Conservation (phyloP, 352 stramenopile genomes). For the Pythium aphanidermatum region DNA sequence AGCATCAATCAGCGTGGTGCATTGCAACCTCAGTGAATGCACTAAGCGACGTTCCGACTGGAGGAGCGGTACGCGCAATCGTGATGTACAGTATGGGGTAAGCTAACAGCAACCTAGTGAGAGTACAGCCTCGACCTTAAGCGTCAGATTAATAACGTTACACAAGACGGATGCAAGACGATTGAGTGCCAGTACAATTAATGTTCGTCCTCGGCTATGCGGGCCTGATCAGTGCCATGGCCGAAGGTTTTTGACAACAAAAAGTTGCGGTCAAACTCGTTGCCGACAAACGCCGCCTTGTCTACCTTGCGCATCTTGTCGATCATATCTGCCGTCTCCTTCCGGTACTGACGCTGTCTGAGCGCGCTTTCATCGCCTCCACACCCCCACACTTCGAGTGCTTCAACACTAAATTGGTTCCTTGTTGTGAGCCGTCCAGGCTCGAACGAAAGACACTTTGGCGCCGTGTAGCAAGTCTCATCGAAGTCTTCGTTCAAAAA, state of each 20-base stretch:
- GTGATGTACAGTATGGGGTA: slow-evolving; percentile 2
- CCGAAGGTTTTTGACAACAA: slow-evolving; percentile 79
- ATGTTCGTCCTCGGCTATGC: slow-evolving; percentile 62
- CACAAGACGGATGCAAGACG: not conserved
- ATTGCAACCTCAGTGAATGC: slow-evolving; percentile 5
- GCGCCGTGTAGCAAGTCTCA: slow-evolving; percentile 70
- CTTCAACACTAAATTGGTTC: slow-evolving; percentile 57
- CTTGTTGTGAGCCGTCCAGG: slow-evolving; percentile 44
- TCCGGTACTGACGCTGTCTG: slow-evolving; percentile 55
- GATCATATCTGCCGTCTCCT: slow-evolving; percentile 81
- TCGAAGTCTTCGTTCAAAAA: slow-evolving; percentile 85
- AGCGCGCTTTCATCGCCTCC: slow-evolving; percentile 46
- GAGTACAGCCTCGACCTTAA: too few species aligned
- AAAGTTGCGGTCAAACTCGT: slow-evolving; percentile 80
- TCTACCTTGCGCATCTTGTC: slow-evolving; percentile 79
- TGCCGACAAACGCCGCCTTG: slow-evolving; percentile 80
- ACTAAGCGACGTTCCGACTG: not conserved
- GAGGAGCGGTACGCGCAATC: not conserved
- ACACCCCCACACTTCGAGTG: slow-evolving; percentile 78
- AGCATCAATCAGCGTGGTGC: not conserved
- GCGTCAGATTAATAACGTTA: not conserved
- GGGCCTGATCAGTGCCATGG: slow-evolving; percentile 52
- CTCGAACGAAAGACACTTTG: slow-evolving; percentile 74
- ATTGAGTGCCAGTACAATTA: slow-evolving; percentile 8
- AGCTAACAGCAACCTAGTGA: too few species aligned